Conservation (phyloP, 192 early-diverging fungal species). For the Podila epigama region DNA sequence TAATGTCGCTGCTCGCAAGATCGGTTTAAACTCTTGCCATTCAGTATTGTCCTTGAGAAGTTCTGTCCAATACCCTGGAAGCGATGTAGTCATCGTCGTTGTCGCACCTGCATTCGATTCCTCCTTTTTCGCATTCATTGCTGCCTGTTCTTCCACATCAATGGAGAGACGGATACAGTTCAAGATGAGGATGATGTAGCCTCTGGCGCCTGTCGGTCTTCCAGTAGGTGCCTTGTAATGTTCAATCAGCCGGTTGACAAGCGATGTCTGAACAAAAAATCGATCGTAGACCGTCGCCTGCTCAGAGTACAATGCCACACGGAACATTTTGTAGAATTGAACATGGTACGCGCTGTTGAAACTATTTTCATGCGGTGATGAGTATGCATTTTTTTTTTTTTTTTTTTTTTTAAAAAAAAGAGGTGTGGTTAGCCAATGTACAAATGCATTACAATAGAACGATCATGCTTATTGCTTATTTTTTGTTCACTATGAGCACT, state of each 20-base stretch:
- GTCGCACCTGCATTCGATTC: not conserved
- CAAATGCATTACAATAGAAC: no score
- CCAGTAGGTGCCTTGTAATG: slow-evolving; percentile 14
- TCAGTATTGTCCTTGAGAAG: not conserved
- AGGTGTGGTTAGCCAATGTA: not conserved
- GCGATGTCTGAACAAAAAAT: slow-evolving; percentile 21
- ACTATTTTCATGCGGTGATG: no score
- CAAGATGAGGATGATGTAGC: slow-evolving; percentile 41
- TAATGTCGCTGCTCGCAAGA: slow-evolving; percentile 26
- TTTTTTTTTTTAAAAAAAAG: no score
- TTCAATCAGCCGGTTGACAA: slow-evolving; percentile 30
- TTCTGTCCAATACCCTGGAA: slow-evolving; percentile 20
- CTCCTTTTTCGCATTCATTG: not conserved
- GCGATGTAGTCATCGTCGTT: slow-evolving; percentile 8
- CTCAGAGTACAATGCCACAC: slow-evolving; percentile 33
- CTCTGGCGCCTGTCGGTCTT: slow-evolving; percentile 29
- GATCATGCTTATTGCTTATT: no score
- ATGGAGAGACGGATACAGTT: slow-evolving; percentile 41
- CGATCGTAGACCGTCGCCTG: slow-evolving; percentile 15
- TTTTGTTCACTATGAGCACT: no score
- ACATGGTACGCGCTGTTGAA: slow-evolving; percentile 50
- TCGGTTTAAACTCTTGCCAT: slow-evolving; percentile 18
- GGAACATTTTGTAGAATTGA: slow-evolving; percentile 44
- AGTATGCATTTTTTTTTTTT: no score
- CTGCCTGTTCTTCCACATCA: slow-evolving; percentile 11